Evolutionary conservation across 2,329 filamentous ascomycete genomes (phyloP), one percentile per base, ranked within the genome.

Genomic region (Gyromitra esculenta): DNA sequence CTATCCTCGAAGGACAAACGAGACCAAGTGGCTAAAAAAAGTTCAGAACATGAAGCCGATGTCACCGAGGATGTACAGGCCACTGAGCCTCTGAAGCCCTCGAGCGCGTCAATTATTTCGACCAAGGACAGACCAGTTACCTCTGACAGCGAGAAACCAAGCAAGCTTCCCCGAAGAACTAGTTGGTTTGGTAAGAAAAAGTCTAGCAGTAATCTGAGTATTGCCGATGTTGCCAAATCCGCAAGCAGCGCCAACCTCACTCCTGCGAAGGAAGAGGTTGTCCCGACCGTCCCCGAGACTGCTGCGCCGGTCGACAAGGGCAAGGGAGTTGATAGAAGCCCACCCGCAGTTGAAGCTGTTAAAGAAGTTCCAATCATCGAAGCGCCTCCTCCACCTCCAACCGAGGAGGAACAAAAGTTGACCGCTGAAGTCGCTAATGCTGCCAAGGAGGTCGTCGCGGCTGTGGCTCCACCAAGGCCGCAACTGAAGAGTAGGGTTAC

Each of bases 1-100:
- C 25, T 75, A 48, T 43, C 64, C 41, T 64, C 57, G 41, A 70
- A 74, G 52, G 71, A 75, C 48, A 77, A 75, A 65, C 75, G 75
- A 62, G 72, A 77, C 63, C 56, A 54, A 56, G 62, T 67, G 50
- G 75, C 75, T 77, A 77, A 77, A 71, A 73, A 77, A 73, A 21
- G 31, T 75, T 77, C 75, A 77, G 75, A 77, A 70, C 35, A 18
- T 75, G 75, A 75, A 35, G 31, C 74, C 43, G 60, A 64, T 18
- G 52, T 35, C 41, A 69, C 31, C 43, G 25, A 50, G 11, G 48
- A 48, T n/a, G 45, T 7, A 45, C 70, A 60, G 39, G 9, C 56
- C 31, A 13, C 59, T 21, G 57, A 66, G 7, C 7, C 52, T 5
- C 11, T 70, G 13, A 77, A 77, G 43, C 39, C 70, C 35, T 73